Conservation (phyloP, 2,329 filamentous ascomycete genomes). For the Cordyceps cateniannulata region DNA sequence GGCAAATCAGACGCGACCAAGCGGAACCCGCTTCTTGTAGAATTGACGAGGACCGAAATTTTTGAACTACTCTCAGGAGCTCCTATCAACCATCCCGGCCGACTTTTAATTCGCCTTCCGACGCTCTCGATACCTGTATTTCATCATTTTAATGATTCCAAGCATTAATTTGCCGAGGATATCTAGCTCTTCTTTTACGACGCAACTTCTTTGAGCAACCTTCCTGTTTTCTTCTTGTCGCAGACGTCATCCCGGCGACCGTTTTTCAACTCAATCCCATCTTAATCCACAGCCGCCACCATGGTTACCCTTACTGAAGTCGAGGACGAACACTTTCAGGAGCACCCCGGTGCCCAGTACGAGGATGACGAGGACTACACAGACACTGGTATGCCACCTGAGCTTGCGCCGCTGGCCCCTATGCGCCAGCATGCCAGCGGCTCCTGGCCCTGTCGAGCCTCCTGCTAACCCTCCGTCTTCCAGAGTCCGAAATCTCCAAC, state of each 20-base stretch:
- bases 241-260: neutral
- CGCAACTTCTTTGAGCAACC: neutral
- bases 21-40: neutral
- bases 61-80: slow-evolving; percentile 12
- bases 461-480: neutral
- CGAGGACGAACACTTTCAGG: slow-evolving; percentile 88
- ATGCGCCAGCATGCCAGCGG: neutral
- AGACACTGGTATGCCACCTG: slow-evolving; percentile 66
- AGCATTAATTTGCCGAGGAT: slow-evolving; percentile 9
- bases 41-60: slow-evolving; percentile 13
- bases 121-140: neutral
- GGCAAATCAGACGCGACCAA: neutral
- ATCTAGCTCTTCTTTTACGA: neutral
- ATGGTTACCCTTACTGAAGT: slow-evolving; percentile 99
- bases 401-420: neutral
- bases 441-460: neutral
- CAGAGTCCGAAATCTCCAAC: slow-evolving; percentile 79
- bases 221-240: neutral
- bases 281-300: slow-evolving; percentile 29
- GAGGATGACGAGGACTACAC: slow-evolving; percentile 92
- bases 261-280: slow-evolving; percentile 4
- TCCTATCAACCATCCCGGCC: slow-evolving; percentile 5
- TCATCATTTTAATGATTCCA: neutral
- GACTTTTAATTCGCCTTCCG: neutral
- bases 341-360: slow-evolving; percentile 64